phyloP scores from a whole-genome alignment of 2,329 filamentous ascomycete species.

The Pseudogymnoascus sp. region DNA sequence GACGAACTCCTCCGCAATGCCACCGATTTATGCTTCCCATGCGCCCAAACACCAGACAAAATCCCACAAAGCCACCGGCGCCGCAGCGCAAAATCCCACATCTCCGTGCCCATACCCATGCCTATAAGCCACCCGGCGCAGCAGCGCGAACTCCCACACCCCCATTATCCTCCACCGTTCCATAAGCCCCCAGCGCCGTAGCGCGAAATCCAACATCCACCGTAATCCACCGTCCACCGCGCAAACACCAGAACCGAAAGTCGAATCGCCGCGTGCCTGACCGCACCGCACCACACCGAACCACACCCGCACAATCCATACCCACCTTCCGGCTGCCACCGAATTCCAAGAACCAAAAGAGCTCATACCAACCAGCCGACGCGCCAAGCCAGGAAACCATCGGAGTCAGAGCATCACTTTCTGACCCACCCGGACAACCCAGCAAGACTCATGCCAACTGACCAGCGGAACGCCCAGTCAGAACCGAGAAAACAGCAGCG shows the following conservation, averaged over 20 bases:
- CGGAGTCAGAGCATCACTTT: conserved; percentile 6
- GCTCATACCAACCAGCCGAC: neutral
- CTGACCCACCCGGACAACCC: conserved; percentile 2
- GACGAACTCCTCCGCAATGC: neutral
- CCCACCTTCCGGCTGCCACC: neutral
- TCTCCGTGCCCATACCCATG: neutral
- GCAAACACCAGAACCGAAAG: neutral
- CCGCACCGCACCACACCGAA: neutral
- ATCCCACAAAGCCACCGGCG: neutral
- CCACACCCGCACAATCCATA: neutral
- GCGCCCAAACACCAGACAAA: neutral
- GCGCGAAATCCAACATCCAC: neutral
- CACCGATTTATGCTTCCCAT: neutral
- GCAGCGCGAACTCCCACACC: neutral
- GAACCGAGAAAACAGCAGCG: neutral
- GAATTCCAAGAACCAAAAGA: neutral
- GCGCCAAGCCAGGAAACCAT: neutral
- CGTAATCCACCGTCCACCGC: neutral
- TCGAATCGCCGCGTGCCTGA: too few relatives aligned
- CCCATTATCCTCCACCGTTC: neutral
- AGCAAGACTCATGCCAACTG: neutral
- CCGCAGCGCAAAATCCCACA: neutral
- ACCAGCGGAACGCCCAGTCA: neutral
- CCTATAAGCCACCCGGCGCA: neutral
- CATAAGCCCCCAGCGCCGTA: neutral